Percentiles rank a stretch among this genome's conserved stretches.
These are phyloP conservation scores for Populus euphratica DNA, from an alignment of 345 rosid genomes.

Conservation along the genomic window DNA sequence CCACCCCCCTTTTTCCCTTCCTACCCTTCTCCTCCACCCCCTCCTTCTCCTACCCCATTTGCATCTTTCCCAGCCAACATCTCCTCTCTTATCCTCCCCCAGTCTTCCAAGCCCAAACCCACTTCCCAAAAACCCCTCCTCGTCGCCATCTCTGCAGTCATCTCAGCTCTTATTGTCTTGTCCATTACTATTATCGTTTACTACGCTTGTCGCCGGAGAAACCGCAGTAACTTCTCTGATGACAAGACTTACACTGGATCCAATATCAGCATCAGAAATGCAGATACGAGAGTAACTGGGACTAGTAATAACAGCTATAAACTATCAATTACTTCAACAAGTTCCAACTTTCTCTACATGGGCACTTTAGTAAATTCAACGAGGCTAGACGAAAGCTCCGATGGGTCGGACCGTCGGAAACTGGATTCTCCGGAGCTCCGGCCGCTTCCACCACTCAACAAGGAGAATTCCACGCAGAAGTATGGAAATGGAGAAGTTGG, in stretches of 20 bases:
- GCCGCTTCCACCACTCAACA: conserved; percentile 80
- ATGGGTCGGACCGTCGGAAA: conserved; percentile 46
- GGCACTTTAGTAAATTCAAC: conserved; percentile 62
- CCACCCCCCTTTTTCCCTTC: conserved; percentile 73
- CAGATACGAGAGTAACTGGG: conserved; percentile 1
- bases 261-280: conserved; percentile 17
- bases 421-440: conserved; percentile 90
- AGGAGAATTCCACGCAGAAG: conserved; percentile 46
- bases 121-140: conserved; percentile 47
- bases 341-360: conserved; percentile 88
- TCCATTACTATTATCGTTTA: conserved; percentile 30
- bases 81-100: conserved; percentile 79
- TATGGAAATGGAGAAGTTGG: conserved; percentile 40
- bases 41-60: conserved; percentile 58
- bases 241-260: conserved; percentile 43
- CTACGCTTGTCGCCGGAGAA: conserved; percentile 41
- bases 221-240: conserved; percentile 31
- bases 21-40: conserved; percentile 56
- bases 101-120: conserved; percentile 41
- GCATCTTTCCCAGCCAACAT: conserved; percentile 94
- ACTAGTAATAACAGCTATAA: conserved; percentile 19
- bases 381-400: conserved; percentile 28
- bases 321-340: conserved; percentile 34
- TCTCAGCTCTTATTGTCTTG: conserved; percentile 36
- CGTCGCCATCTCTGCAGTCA: conserved; percentile 44